Evolutionary conservation across 1,284 basidiomycete species (phyloP), one percentile per base, ranked within the genome.

Genomic region (Ustilago sp.): DNA sequence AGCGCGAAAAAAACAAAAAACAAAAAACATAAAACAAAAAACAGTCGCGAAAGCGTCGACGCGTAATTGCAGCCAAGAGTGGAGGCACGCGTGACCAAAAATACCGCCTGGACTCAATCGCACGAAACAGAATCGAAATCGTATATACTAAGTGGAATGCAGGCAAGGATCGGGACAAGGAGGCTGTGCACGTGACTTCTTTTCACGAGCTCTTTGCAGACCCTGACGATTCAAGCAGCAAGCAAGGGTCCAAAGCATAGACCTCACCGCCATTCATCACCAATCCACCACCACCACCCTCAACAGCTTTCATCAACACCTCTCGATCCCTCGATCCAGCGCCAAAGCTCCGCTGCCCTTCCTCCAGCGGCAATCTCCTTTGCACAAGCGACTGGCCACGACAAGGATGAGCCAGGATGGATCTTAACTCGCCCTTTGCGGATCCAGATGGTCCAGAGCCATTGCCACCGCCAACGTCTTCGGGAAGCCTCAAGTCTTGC

Each of bases 351-450:
- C n/a, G 39, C 12, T 19, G 8, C 43, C n/a, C n/a, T n/a, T 41
- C 39, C 39, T 41, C 3, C 39, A 41, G 39, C 13, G 2, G 39
- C 8, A 13, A 28, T 28, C 23, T 28, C 3, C 3, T 3, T 28
- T 28, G 23, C 23, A 28, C 23, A 28, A 39, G 9, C 38, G 38
- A 48, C 19, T 52, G 9, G 13, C 50, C 15, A 35, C 50, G 7
- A 54, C 32, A 31, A 31, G 43, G 28, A 63, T 61, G 64, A 31
- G 15, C 17, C 68, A 75, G 57, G 57, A 76, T 76, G 74, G 74
- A 76, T 51, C 50, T 60, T 48, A 50, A 68, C 31, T 76, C 74
- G 19, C 74, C 74, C 50, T 76, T 76, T 59, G 74, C 74, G 50
- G 74, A 76, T 63, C 74, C 74, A 39, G 68, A 71, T 54, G 61